Percentiles rank a stretch among this genome's conserved stretches.
Conservation (phyloP, 2,329 filamentous ascomycete genomes). For the Fusarium oxysporum region DNA sequence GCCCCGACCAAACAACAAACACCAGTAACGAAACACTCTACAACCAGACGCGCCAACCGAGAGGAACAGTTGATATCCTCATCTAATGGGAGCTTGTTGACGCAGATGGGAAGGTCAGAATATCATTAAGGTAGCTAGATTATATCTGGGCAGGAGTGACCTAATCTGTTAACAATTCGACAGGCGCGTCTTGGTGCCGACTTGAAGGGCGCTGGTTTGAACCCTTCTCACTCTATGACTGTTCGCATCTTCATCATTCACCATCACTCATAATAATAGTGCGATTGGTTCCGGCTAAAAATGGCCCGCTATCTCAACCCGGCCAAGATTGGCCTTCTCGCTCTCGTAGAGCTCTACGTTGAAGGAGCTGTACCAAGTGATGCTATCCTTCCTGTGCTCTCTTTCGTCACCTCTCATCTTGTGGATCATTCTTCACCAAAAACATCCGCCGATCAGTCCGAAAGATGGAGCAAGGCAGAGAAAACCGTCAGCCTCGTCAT, state of each 20-base stretch:
- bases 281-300: background rate
- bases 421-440: constrained; percentile 60
- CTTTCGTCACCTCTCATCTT: constrained; percentile 80
- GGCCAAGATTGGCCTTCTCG: constrained; percentile 84
- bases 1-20: constrained; percentile 19
- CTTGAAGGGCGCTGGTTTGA: constrained; percentile 2
- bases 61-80: background rate
- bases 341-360: constrained; percentile 84
- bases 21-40: background rate
- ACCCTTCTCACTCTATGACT: background rate
- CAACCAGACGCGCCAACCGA: background rate
- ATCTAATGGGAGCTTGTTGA: background rate
- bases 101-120: background rate
- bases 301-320: constrained; percentile 92
- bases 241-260: background rate
- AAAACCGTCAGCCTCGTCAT: constrained; percentile 64
- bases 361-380: constrained; percentile 75
- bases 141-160: background rate
- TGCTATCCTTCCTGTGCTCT: constrained; percentile 80
- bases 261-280: background rate
- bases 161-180: constrained; percentile 16
- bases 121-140: constrained; percentile 1
- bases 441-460: constrained; percentile 41
- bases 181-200: constrained; percentile 22
- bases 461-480: constrained; percentile 62